Conservation (phyloP, 2,329 filamentous ascomycete genomes). For the Neophaeococcomyces aloes region DNA sequence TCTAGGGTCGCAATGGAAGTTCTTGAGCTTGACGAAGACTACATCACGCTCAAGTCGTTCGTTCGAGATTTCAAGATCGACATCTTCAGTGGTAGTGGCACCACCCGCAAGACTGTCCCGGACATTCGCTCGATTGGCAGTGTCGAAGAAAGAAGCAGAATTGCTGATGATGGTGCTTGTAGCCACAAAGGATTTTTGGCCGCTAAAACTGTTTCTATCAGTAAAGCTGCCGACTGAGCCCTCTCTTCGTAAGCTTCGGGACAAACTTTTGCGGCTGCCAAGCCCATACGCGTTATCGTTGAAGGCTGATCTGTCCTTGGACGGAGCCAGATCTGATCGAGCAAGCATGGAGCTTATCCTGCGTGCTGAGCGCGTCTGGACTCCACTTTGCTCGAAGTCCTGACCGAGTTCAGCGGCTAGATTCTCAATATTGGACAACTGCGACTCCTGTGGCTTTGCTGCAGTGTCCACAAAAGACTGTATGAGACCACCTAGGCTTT, state of each 20-base stretch:
- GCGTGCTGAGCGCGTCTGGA: conserved; percentile 53
- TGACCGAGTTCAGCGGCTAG: conserved; percentile 62
- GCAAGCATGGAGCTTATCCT: conserved; percentile 87
- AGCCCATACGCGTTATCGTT: conserved; percentile 53
- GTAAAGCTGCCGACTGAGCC: conserved; percentile 65
- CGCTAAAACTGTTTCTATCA: conserved; percentile 51
- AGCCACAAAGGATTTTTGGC: conserved; percentile 47
- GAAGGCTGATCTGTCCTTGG: conserved; percentile 71
- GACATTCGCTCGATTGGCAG: conserved; percentile 10
- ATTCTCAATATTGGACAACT: conserved; percentile 35
- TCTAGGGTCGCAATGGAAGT: conserved; percentile 10
- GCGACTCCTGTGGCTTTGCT: conserved; percentile 4
- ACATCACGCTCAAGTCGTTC: conserved; percentile 10
- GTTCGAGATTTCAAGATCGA: background rate
- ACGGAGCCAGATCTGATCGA: conserved; percentile 73
- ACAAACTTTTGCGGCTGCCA: conserved; percentile 35
- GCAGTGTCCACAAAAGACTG: conserved; percentile 23
- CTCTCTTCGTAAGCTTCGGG: conserved; percentile 47
- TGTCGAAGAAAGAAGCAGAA: conserved; percentile 55
- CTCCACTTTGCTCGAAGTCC: conserved; percentile 47
- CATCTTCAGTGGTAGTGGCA: conserved; percentile 7
- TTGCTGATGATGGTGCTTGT: conserved; percentile 36
- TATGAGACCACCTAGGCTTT: conserved; percentile 58
- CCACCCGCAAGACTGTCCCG: conserved; percentile 11
- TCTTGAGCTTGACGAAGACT: conserved; percentile 19